Evolutionary conservation across 2,329 filamentous ascomycete genomes (phyloP).

Genomic region (Paecilomyces sp.): DNA sequence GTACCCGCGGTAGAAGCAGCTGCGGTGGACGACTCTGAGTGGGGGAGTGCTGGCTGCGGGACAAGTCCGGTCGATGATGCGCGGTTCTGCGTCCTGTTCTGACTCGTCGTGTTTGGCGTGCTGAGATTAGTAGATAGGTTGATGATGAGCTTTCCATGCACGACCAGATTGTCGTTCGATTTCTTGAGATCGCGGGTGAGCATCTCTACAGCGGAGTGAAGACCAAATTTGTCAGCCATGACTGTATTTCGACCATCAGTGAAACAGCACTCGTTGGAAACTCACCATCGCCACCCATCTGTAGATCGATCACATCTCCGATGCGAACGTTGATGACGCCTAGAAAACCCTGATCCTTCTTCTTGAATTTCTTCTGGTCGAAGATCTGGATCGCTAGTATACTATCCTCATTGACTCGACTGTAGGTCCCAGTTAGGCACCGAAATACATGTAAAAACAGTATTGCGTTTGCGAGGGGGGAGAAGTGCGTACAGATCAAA

Average conservation of each 20-base stretch:
- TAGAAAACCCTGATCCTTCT: constrained; percentile 98
- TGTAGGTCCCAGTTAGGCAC: constrained; percentile 31
- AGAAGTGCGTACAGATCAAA: constrained; percentile 78
- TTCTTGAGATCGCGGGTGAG: constrained; percentile 95
- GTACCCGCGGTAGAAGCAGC: constrained; percentile 26
- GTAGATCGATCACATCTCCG: constrained; percentile 87
- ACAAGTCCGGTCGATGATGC: constrained; percentile 33
- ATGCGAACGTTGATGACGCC: constrained; percentile 96
- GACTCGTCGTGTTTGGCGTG: constrained; percentile 53
- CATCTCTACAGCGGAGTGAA: constrained; percentile 60
- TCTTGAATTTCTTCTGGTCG: constrained; percentile 99
- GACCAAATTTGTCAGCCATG: constrained; percentile 18
- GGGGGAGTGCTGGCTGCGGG: constrained; percentile 22
- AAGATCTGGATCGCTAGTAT: constrained; percentile 98
- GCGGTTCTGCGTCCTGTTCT: constrained; percentile 26
- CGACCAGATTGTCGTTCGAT: constrained; percentile 94
- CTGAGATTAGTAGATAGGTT: constrained; percentile 89
- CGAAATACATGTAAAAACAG: constrained; percentile 1
- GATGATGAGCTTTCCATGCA: constrained; percentile 94
- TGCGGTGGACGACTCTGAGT: constrained; percentile 20
- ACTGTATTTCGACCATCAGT: constrained; percentile 7
- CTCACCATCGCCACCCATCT: constrained; percentile 83
- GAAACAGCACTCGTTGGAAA: constrained; percentile 12
- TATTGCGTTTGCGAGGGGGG: neutral
- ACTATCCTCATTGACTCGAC: constrained; percentile 86